Evolutionary conservation across 2,329 filamentous ascomycete genomes (phyloP), one percentile per base, ranked within the genome.

Genomic region (Macroventuria anomochaeta): DNA sequence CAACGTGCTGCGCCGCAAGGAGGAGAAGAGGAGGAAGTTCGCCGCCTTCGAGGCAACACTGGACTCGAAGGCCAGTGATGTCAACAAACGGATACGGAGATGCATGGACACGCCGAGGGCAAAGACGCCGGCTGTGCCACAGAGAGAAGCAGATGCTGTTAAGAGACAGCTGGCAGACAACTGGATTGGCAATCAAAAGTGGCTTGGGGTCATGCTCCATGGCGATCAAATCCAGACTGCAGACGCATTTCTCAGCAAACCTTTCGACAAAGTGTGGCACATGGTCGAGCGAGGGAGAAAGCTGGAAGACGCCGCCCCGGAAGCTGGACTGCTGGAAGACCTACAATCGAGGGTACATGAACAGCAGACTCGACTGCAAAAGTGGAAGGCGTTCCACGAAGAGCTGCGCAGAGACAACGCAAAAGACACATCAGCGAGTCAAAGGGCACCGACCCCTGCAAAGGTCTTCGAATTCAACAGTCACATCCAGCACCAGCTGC

Each of bases 181-280:
- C 61, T 96, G 92, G 92, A 80, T 89, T 12, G 92, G 91, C 2
- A 85, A 88, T 65, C 84, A 88, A 54, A 82, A 85, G 50, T 93
- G 91, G 88, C 82, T 90, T 63, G 83, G 90, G 40, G 80, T 85
- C 2, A 76, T 96, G 17, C 71, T 95, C 0, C 80, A 87, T 43
- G 90, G 90, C 2, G 87, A 90, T 38, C 78, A 79, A 17, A 78
- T 77, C 7, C 75, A 79, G 2, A 78, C 78, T 21, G 82, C 79
- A 26, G 88, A 89, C 55, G 82, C 80, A 0, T 77, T 95, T n/a
- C 71, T 96, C 12, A 81, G 82, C 2, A 81, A 81, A 29, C 79
- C 85, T 0, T 95, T 93, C 58, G 83, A 89, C 25, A 79, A 85
- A 7, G 83, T 95, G 1, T 96, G 89, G 90, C 75, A 81, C 5